Evolutionary conservation across 2,329 filamentous ascomycete species (phyloP), one percentile per base, ranked within the genome.

Genomic region (Hyphodiscus sp.): DNA sequence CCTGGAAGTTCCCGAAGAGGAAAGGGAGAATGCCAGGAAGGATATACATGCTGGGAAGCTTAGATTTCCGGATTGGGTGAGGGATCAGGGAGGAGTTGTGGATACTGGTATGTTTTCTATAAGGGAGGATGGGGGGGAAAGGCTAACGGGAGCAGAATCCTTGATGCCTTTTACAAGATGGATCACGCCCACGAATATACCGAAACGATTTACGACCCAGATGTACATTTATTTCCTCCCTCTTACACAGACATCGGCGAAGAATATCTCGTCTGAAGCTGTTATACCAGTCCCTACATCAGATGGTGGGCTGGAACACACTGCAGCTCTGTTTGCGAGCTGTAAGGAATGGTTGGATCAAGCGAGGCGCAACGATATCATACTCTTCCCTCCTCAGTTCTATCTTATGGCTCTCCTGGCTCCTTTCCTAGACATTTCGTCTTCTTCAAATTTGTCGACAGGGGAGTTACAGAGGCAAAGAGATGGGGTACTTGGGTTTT

Each of bases 221-320:
- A 97, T 97, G 92, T 99, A 97, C 71, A 70, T 97, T 11, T 96
- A 96, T 71, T 85, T 95, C 70, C 77, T 96, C 2, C 91, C 91
- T 0, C 71, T 85, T 15, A 43, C 55, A 8, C 54, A 66, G 15
- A 62, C 69, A 15, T 58, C 55, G 15, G 18, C 44, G 18, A 46
- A 55, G 13, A 52, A 52, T 43, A 47, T 61, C n/a, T 41, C 54
- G 2, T 49, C 67, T 5, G 58, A 68, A 6, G 65, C 62, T 30
- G 63, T 57, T 61, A 70, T 65, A 56, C 71, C 58, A 58, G 79
- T 81, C 2, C 86, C 91, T 0, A 87, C 83, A 0, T 78, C 79
- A 56, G 89, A 92, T 63, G 87, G 87, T 20, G 80, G 79, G 16
- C 59, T 78, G 5, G 78, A 82, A 58, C 77, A 81, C 50, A 92